phyloP scores from a whole-genome alignment of 768 basidiomycete species.

The Obba rivulosa region DNA sequence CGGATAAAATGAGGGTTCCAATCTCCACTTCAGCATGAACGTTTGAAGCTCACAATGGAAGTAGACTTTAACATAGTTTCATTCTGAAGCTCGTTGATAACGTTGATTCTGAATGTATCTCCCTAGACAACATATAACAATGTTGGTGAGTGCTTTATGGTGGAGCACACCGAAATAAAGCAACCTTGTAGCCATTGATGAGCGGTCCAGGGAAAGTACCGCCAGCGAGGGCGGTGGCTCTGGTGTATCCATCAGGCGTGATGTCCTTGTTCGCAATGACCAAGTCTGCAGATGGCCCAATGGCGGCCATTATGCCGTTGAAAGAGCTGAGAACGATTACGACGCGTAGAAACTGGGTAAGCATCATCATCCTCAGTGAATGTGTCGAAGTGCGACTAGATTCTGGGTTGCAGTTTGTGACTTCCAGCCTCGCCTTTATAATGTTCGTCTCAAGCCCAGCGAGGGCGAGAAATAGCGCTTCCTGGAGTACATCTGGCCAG shows the following conservation, averaged over 20 bases:
- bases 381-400: too few relatives aligned
- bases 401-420: too few relatives aligned
- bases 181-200: slow-evolving; percentile 17
- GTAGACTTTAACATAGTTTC: slow-evolving; percentile 11
- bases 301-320: slow-evolving; percentile 35
- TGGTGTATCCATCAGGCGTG: slow-evolving; percentile 26
- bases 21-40: neutral
- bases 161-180: too few relatives aligned
- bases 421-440: too few relatives aligned
- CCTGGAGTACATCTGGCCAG: too few relatives aligned
- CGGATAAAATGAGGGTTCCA: neutral
- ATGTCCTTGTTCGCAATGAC: slow-evolving; percentile 21
- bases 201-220: slow-evolving; percentile 17
- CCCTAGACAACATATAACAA: slow-evolving; percentile 7
- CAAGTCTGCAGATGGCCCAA: slow-evolving; percentile 23
- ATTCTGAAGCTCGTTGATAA: slow-evolving; percentile 16
- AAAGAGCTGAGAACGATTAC: neutral
- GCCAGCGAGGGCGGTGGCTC: slow-evolving; percentile 16
- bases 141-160: too few relatives aligned
- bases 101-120: slow-evolving; percentile 19
- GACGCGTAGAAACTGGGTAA: too few relatives aligned
- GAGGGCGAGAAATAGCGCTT: too few relatives aligned
- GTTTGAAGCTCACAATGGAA: slow-evolving; percentile 1
- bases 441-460: too few relatives aligned
- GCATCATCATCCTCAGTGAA: too few relatives aligned